phyloP scores from a whole-genome alignment of 108 stramenopile species.

The Pseudonitzschia pungens region DNA sequence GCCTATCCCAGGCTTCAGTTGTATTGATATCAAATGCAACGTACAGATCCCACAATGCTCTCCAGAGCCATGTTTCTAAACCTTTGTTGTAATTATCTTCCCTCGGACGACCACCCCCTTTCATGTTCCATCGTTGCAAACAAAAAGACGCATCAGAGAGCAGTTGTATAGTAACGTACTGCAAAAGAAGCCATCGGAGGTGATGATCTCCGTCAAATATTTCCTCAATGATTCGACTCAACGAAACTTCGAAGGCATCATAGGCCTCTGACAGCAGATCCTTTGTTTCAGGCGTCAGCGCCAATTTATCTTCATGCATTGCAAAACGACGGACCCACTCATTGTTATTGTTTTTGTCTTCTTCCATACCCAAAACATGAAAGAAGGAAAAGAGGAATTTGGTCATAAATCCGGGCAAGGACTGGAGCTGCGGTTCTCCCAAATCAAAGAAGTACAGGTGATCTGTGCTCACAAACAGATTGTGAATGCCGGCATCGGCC shows the following conservation, averaged over 20 bases:
- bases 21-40: conserved; percentile 52
- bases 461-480: conserved; percentile 56
- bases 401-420: conserved; percentile 75
- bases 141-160: conserved; percentile 71
- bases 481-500: conserved; percentile 83
- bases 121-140: conserved; percentile 67
- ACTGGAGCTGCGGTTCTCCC: conserved; percentile 59
- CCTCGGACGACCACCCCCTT: conserved; percentile 58
- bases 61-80: conserved; percentile 70
- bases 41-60: conserved; percentile 64
- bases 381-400: conserved; percentile 76
- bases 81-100: conserved; percentile 48
- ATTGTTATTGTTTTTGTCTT: conserved; percentile 39
- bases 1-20: conserved; percentile 31
- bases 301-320: conserved; percentile 44
- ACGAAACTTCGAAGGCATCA: conserved; percentile 57
- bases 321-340: conserved; percentile 72
- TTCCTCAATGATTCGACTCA: conserved; percentile 59
- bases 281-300: conserved; percentile 52
- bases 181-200: conserved; percentile 56
- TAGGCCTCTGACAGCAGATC: conserved; percentile 53
- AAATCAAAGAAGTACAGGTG: conserved; percentile 77
- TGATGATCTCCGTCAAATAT: conserved; percentile 62
- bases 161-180: conserved; percentile 67
- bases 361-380: conserved; percentile 78